Evolutionary conservation across 225 moss, liverwort and hornwort species (phyloP).

Genomic region (Physcomitrellopsis africana): DNA sequence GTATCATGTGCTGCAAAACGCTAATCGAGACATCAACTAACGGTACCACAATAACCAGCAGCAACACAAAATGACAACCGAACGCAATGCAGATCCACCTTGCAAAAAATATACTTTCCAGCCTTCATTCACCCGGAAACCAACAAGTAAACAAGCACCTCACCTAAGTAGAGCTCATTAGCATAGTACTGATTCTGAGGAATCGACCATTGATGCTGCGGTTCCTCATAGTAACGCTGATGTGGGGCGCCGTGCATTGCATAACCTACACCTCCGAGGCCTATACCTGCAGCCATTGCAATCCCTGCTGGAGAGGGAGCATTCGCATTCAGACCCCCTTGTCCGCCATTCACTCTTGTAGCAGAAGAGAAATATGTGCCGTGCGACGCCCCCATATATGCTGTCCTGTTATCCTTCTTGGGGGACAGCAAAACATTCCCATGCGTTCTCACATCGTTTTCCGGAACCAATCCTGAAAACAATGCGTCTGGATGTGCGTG

Average conservation of each 20-base stretch:
- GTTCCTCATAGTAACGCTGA: conserved; percentile 40
- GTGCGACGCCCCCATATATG: conserved; percentile 30
- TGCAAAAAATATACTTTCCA: not conserved
- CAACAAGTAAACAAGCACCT: not conserved
- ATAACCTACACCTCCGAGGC: conserved; percentile 24
- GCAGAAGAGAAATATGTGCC: conserved; percentile 33
- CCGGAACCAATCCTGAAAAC: conserved; percentile 41
- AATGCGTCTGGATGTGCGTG: conserved; percentile 43
- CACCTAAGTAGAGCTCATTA: conserved; percentile 38
- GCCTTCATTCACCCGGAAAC: too few species aligned
- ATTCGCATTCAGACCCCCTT: conserved; percentile 27
- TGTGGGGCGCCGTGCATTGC: conserved; percentile 37
- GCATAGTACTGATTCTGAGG: conserved; percentile 32
- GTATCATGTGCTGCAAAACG: not conserved
- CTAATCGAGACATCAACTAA: not conserved
- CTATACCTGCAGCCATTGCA: conserved; percentile 48
- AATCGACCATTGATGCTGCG: conserved; percentile 40
- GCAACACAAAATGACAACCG: too few species aligned
- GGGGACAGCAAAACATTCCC: conserved; percentile 43
- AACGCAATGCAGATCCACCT: too few species aligned
- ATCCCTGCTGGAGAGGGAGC: conserved; percentile 46
- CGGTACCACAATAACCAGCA: not conserved
- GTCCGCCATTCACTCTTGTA: conserved; percentile 26
- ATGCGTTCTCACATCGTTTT: conserved; percentile 41
- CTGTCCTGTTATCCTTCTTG: conserved; percentile 43